Evolutionary conservation across 495 filamentous ascomycete genomes (phyloP), one percentile per base, ranked within the genome.

Genomic region (Aspergillus indologenus): DNA sequence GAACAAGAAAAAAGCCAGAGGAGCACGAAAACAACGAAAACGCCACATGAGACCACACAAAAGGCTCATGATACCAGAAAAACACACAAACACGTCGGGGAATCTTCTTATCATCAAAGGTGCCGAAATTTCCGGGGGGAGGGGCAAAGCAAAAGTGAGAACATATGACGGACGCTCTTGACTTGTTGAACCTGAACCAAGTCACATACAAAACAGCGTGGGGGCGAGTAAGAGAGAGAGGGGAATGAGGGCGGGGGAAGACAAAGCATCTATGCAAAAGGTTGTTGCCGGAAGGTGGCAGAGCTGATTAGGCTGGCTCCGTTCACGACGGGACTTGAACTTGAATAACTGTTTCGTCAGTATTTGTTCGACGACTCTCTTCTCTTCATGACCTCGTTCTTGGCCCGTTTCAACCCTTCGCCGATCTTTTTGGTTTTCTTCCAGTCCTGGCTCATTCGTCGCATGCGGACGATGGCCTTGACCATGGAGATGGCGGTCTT

Each of bases 401-500:
- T 79, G 23, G 75, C 73, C 52, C 76, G 75, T 56, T 71, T 75
- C 54, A 79, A 64, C 34, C 76, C 72, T 54, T 78, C 76, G 54
- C 76, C 70, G 18, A 81, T 21, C 65, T 78, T 79, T 66, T 72
- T 75, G 11, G 76, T 67, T 56, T 68, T 73, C 34, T 68, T 69
- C 79, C 85, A 88, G 40, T 80, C 76, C 40, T 74, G 64, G 59
- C 73, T 65, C 78, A 83, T 72, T 56, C 65, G 71, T 62, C 77
- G 69, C 83, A 88, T 87, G 45, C 83, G 66, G 17, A 81, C 74
- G 31, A 68, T 62, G 5, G 84, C 85, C 29, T 82, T 65, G n/a
- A 88, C 78, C 58, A 78, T 71, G 2, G 76, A 73, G 8, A 78
- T 76, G 18, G 81, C 82, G 18, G 74, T 72, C 55, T 77, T 76